Conservation (phyloP, 495 filamentous ascomycete genomes). For the Penicillium subrubescens region DNA sequence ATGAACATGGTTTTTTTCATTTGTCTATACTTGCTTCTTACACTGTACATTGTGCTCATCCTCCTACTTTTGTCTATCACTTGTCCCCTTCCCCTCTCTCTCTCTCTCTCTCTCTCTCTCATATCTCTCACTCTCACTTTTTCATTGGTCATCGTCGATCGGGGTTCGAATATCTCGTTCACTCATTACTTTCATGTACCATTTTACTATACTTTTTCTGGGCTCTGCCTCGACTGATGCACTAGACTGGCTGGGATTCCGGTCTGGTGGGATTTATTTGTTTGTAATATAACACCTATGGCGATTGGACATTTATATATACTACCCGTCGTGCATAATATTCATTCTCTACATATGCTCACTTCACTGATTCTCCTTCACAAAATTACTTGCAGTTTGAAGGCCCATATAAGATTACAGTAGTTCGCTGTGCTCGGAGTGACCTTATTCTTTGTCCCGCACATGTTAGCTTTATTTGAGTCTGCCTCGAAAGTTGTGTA, state of each 20-base stretch:
- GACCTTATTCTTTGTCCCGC: too few relatives aligned
- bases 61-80: slow-evolving; percentile 17
- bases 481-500: too few relatives aligned
- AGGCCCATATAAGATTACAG: too few relatives aligned
- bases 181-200: slow-evolving; percentile 12
- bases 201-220: slow-evolving; percentile 2
- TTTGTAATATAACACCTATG: slow-evolving; percentile 46
- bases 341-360: slow-evolving; percentile 1
- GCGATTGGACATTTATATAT: slow-evolving; percentile 18
- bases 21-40: slow-evolving; percentile 32
- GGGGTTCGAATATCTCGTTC: slow-evolving; percentile 10
- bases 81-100: slow-evolving; percentile 11
- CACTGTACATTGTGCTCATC: slow-evolving; percentile 30
- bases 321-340: slow-evolving; percentile 20
- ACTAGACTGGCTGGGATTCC: slow-evolving; percentile 29
- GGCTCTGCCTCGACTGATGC: background rate
- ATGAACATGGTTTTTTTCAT: slow-evolving; percentile 26
- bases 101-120: slow-evolving; percentile 15
- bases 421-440: background rate
- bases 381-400: too few relatives aligned
- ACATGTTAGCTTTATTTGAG: too few relatives aligned
- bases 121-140: slow-evolving; percentile 22
- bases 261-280: slow-evolving; percentile 22
- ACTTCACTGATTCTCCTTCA: background rate
- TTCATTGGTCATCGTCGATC: slow-evolving; percentile 20